Evolutionary conservation across 2,329 filamentous ascomycete species (phyloP), one percentile per base, ranked within the genome.

Genomic region (Cordyceps fumosorosea): DNA sequence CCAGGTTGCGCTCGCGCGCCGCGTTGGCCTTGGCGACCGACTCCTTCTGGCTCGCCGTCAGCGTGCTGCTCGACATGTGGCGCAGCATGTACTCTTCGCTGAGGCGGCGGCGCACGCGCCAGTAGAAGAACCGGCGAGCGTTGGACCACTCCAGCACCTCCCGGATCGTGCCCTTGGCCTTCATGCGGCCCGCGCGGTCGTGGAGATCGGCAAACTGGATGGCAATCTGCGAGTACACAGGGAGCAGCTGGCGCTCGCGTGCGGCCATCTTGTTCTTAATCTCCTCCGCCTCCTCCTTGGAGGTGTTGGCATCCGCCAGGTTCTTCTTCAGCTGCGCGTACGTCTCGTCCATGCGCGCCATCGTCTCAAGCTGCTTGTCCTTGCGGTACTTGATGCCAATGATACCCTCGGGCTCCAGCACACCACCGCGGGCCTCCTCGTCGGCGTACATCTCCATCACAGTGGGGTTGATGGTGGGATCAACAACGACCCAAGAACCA

Each of bases 401-500:
- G 73, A 98, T 98, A 81, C 95, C 95, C 76, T 99, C 95, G 8
- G 95, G 95, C 77, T 99, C 95, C 66, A 99, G 85, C 54, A 99
- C 93, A 88, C 95, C 95, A 79, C 93, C 95, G 65, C 95, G 95
- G 62, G 95, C 83, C 67, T 99, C 93, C 67, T 90, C 88, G 72
- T 99, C 95, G 62, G 95, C 95, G 75, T 99, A 99, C 95, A 99
- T 99, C 78, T 99, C 95, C 95, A 99, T 99, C 72, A 87, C 89
- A 53, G 90, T 86, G 20, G 92, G 87, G 82, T 99, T 98, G 82
- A 99, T 99, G 67, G 95, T 98, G 55, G 95, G 95, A 75, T 99
- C 95, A 66, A 99, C 91, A 58, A 99, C 95, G 75, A 99, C 95
- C 95, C 95, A 99, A 65, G 95, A 99, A 71, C 95, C 95, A 85